phyloP scores from a whole-genome alignment of 2,329 filamentous ascomycete species.

The Blastomyces silverae region DNA sequence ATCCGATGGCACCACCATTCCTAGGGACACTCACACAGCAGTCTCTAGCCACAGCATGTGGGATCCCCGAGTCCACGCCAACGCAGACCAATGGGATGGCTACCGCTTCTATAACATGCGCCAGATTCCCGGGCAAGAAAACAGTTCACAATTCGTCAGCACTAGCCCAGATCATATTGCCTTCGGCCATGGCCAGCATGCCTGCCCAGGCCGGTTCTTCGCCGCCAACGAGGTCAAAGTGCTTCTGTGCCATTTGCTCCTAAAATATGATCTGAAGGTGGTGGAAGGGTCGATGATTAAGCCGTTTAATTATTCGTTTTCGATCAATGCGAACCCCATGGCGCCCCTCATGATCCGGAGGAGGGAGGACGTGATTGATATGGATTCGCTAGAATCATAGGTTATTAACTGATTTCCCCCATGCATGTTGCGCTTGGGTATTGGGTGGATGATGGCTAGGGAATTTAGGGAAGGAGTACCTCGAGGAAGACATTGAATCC shows the following conservation, averaged over 20 bases:
- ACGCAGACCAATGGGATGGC: conserved; percentile 31
- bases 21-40: conserved; percentile 26
- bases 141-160: conserved; percentile 29
- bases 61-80: conserved; percentile 27
- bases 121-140: conserved; percentile 28
- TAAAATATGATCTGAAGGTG: conserved; percentile 49
- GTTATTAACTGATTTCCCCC: background rate
- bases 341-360: conserved; percentile 11
- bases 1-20: conserved; percentile 29
- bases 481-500: background rate
- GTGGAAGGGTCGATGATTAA: conserved; percentile 36
- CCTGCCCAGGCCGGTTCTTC: conserved; percentile 51
- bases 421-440: background rate
- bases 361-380: conserved; percentile 10
- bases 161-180: conserved; percentile 29
- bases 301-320: conserved; percentile 43
- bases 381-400: conserved; percentile 8
- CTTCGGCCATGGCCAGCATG: conserved; percentile 36
- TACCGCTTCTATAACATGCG: conserved; percentile 33
- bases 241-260: conserved; percentile 45
- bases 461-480: background rate
- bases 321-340: conserved; percentile 32
- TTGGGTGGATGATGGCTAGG: background rate
- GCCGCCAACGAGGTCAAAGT: conserved; percentile 53
- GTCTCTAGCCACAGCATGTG: conserved; percentile 27